phyloP scores from a whole-genome alignment of 2,329 filamentous ascomycete species.

The Fusarium sp. region DNA sequence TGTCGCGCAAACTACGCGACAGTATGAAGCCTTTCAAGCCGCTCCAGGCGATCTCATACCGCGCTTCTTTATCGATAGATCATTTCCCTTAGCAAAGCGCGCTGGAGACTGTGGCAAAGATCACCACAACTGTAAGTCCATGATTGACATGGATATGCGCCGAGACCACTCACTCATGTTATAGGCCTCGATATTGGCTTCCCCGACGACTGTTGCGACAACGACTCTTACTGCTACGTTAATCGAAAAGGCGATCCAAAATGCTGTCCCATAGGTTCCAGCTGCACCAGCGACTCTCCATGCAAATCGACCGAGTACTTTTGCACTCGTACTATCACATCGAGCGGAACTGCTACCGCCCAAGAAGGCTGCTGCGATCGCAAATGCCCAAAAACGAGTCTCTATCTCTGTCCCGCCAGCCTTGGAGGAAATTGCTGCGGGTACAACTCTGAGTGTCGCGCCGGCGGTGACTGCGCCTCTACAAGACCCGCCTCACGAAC shows the following conservation, averaged over 20 bases:
- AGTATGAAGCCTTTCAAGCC: slow-evolving; percentile 44
- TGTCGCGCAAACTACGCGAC: slow-evolving; percentile 32
- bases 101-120: slow-evolving; percentile 48
- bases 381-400: slow-evolving; percentile 58
- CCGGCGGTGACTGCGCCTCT: slow-evolving; percentile 55
- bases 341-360: slow-evolving; percentile 49
- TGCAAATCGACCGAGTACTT: slow-evolving; percentile 55
- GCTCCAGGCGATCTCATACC: slow-evolving; percentile 51
- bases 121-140: slow-evolving; percentile 53
- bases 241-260: slow-evolving; percentile 51
- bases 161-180: not conserved
- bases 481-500: slow-evolving; percentile 47
- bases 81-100: slow-evolving; percentile 51
- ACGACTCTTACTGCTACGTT: slow-evolving; percentile 64
- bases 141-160: no score
- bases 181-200: slow-evolving; percentile 61
- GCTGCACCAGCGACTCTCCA: slow-evolving; percentile 58
- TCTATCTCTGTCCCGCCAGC: slow-evolving; percentile 61
- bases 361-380: slow-evolving; percentile 59
- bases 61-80: slow-evolving; percentile 52
- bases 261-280: slow-evolving; percentile 62
- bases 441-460: slow-evolving; percentile 61
- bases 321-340: slow-evolving; percentile 52
- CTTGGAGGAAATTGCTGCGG: slow-evolving; percentile 67
- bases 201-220: slow-evolving; percentile 59